phyloP scores from a whole-genome alignment of 2,329 filamentous ascomycete genomes.

The Colletotrichum acutatum region DNA sequence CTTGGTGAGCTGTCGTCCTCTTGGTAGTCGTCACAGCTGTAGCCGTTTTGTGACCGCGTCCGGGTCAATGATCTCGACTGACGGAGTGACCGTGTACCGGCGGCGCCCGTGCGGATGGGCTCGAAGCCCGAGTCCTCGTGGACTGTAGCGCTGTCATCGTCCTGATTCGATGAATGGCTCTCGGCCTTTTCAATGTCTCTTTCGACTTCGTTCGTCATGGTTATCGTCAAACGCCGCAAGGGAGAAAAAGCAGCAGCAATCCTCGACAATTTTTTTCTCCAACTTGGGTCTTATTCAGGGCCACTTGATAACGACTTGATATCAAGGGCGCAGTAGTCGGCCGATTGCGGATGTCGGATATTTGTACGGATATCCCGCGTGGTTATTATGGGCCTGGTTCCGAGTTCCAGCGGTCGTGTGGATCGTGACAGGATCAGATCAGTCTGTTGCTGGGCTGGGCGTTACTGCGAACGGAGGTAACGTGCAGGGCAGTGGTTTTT shows the following conservation, averaged over 20 bases:
- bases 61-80: conserved; percentile 41
- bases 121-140: conserved; percentile 37
- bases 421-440: conserved; percentile 13
- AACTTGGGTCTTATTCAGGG: background rate
- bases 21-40: conserved; percentile 50
- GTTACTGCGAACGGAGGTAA: conserved; percentile 14
- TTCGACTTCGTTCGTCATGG: conserved; percentile 26
- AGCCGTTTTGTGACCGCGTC: conserved; percentile 56
- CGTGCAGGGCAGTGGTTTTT: conserved; percentile 3
- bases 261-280: background rate
- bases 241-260: background rate
- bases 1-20: conserved; percentile 24
- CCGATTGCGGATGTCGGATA: conserved; percentile 26
- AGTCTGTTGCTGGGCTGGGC: background rate
- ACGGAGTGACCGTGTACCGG: conserved; percentile 16
- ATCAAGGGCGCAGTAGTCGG: background rate
- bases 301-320: background rate
- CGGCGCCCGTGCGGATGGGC: conserved; percentile 40
- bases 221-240: background rate
- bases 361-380: conserved; percentile 5
- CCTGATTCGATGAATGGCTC: conserved; percentile 18
- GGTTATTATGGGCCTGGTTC: conserved; percentile 20
- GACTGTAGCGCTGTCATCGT: conserved; percentile 15
- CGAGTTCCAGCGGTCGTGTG: conserved; percentile 29
- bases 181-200: conserved; percentile 35